These are phyloP conservation scores for Fusarium pseudograminearum DNA, from an alignment of 2,329 filamentous ascomycete genomes.

Conservation along the genomic window DNA sequence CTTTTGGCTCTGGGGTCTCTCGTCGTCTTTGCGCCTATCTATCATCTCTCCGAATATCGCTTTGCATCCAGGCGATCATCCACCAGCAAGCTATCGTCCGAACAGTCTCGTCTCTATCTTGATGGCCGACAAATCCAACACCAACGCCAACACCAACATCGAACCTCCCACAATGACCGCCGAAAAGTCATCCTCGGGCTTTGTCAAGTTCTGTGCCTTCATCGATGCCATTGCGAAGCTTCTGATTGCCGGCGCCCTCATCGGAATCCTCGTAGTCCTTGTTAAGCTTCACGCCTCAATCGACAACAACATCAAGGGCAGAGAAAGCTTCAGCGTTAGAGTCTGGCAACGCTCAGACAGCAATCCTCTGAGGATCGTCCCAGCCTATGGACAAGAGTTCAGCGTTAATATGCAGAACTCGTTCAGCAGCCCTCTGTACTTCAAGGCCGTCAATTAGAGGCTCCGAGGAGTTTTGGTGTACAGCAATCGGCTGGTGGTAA, in stretches of 20 bases:
- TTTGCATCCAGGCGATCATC: background rate
- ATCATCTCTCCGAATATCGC: too few species aligned
- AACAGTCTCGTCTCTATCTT: background rate
- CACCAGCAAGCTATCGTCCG: too few species aligned
- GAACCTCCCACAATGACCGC: conserved; percentile 17
- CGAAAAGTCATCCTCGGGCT: conserved; percentile 26
- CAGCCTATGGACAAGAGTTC: conserved; percentile 2
- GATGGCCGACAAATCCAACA: conserved; percentile 27
- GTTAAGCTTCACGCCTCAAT: conserved; percentile 20
- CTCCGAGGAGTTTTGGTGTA: background rate
- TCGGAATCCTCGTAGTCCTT: conserved; percentile 35
- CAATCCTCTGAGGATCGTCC: conserved; percentile 1
- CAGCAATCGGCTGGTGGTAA: background rate
- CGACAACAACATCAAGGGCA: conserved; percentile 9
- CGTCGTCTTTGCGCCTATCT: background rate
- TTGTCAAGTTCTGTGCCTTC: conserved; percentile 35
- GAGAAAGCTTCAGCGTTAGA: background rate
- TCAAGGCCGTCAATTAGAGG: conserved; percentile 21
- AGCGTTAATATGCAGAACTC: conserved; percentile 18
- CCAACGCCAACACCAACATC: background rate
- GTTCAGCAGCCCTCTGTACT: conserved; percentile 6
- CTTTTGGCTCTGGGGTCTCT: background rate
- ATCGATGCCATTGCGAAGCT: conserved; percentile 37
- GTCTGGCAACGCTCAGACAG: background rate
- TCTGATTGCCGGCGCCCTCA: conserved; percentile 29